Evolutionary conservation across 805 yeast species (phyloP).

Genomic region (Cyberlindnera euphorbiiphila): DNA sequence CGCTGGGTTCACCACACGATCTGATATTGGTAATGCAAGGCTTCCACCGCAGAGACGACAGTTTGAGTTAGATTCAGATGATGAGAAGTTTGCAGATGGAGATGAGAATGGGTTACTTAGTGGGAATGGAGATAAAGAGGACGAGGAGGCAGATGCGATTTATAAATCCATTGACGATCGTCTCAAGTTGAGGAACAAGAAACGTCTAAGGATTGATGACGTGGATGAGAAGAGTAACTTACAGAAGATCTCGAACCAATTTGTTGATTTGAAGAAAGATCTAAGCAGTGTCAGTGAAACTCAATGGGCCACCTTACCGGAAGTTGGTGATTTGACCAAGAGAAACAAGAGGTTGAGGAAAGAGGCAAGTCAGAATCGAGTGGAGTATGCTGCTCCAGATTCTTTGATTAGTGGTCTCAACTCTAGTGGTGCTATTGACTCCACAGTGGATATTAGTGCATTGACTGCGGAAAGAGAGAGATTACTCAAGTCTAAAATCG

Average conservation of each 20-base stretch:
- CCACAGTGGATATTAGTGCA: slow-evolving; percentile 41
- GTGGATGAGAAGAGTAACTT: slow-evolving; percentile 27
- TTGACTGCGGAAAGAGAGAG: slow-evolving; percentile 63
- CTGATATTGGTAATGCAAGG: slow-evolving; percentile 58
- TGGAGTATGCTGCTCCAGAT: slow-evolving; percentile 85
- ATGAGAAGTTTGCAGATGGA: slow-evolving; percentile 20
- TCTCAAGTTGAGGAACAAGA: slow-evolving; percentile 31
- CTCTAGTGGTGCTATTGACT: slow-evolving; percentile 28
- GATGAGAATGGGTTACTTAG: slow-evolving; percentile 30
- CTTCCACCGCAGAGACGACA: slow-evolving; percentile 28
- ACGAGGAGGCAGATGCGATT: slow-evolving; percentile 72
- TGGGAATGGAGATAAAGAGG: slow-evolving; percentile 45
- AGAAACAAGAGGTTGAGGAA: slow-evolving; percentile 69
- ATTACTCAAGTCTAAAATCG: slow-evolving; percentile 52
- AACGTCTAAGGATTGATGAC: slow-evolving; percentile 23
- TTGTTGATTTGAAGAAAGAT: slow-evolving; percentile 64
- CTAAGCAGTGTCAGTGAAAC: slow-evolving; percentile 55
- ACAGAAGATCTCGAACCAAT: slow-evolving; percentile 44
- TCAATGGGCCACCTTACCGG: slow-evolving; percentile 83
- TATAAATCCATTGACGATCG: slow-evolving; percentile 66
- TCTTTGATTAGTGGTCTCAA: slow-evolving; percentile 42
- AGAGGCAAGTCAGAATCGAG: slow-evolving; percentile 54
- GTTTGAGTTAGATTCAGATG: slow-evolving; percentile 24
- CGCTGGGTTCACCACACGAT: slow-evolving; percentile 83
- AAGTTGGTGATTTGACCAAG: slow-evolving; percentile 82